phyloP scores from a whole-genome alignment of 768 basidiomycete species.

The Cubamyces lactineus region DNA sequence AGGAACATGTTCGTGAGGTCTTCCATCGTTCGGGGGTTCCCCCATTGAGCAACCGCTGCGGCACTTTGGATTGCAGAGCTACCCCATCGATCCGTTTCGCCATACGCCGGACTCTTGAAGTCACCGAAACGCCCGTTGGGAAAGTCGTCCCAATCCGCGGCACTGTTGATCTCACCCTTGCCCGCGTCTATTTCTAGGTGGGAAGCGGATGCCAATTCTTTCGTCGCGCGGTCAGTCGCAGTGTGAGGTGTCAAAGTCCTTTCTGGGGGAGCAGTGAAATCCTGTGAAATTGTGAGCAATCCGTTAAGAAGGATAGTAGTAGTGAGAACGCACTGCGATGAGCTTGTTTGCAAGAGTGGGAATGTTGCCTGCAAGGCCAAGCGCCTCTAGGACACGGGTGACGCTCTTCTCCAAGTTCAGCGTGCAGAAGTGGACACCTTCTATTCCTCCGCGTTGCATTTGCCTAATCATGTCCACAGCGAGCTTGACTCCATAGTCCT shows the following conservation, averaged over 20 bases:
- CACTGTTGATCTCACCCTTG: conserved; percentile 75
- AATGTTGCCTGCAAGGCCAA: conserved; percentile 65
- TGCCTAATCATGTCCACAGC: conserved; percentile 79
- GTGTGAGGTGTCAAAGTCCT: conserved; percentile 64
- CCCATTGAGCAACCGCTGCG: conserved; percentile 74
- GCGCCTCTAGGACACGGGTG: conserved; percentile 75
- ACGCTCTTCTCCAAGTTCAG: conserved; percentile 97
- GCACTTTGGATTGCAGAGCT: conserved; percentile 66
- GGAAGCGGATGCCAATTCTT: conserved; percentile 54
- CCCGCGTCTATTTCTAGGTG: conserved; percentile 58
- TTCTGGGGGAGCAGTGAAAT: conserved; percentile 27
- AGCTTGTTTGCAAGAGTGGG: conserved; percentile 60
- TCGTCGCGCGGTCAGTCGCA: conserved; percentile 66
- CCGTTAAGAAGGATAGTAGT: background rate
- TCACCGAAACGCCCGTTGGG: conserved; percentile 99
- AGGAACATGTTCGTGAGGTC: conserved; percentile 84
- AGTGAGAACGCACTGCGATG: conserved; percentile 54
- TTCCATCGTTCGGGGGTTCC: conserved; percentile 60
- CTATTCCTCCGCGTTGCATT: conserved; percentile 57
- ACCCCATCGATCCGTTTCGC: conserved; percentile 78
- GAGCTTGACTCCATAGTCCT: conserved; percentile 89
- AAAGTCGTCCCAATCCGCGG: conserved; percentile 91
- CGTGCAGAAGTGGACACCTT: conserved; percentile 93
- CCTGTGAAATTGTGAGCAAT: conserved; percentile 37
- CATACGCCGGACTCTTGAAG: conserved; percentile 95